Conservation (phyloP, 2,329 filamentous ascomycete species). For the Ophiostoma novo-ulmi region DNA sequence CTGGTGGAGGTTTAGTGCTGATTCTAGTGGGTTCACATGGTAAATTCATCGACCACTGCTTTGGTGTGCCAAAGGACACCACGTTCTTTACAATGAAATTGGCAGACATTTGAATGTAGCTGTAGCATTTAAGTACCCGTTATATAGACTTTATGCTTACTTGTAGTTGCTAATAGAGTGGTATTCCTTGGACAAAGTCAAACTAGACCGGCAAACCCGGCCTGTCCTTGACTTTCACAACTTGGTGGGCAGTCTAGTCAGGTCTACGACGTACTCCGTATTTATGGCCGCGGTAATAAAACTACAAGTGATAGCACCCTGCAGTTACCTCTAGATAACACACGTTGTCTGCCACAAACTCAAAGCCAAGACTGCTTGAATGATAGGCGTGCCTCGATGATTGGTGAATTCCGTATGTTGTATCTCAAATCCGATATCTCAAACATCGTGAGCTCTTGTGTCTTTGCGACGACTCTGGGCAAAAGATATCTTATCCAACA, state of each 20-base stretch:
- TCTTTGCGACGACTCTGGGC: neutral
- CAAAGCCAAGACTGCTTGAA: neutral
- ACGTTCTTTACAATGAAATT: neutral
- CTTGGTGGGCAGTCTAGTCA: neutral
- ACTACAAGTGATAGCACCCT: neutral
- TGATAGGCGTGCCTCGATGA: constrained; percentile 7
- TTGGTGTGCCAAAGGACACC: neutral
- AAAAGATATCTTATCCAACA: neutral
- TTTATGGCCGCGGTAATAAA: neutral
- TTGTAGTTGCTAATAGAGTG: neutral
- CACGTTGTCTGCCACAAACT: neutral
- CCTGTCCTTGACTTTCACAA: neutral
- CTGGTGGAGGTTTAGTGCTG: neutral
- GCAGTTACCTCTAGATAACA: neutral
- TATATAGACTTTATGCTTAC: constrained; percentile 13
- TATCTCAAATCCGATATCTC: neutral
- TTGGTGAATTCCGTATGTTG: neutral
- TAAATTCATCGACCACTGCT: neutral
- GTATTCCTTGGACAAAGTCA: neutral
- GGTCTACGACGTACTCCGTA: constrained; percentile 1
- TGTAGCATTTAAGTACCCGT: neutral
- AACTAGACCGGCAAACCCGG: neutral
- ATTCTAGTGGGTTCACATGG: neutral
- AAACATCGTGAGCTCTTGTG: neutral
- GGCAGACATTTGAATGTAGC: neutral